phyloP scores from a whole-genome alignment of 768 basidiomycete species.

The Paxillus ammoniavirescens region DNA sequence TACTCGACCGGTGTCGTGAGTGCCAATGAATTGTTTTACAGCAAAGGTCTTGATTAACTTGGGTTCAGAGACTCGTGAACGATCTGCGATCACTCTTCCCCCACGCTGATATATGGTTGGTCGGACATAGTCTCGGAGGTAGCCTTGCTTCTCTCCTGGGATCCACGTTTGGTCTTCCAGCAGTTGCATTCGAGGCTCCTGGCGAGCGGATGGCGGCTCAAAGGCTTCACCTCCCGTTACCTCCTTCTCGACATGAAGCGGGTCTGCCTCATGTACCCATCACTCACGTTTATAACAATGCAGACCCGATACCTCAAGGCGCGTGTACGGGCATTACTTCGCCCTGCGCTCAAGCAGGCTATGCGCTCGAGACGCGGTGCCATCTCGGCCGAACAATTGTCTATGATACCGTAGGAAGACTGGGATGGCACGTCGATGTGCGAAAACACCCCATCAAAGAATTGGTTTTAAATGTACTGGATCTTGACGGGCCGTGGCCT shows the following conservation, averaged over 20 bases:
- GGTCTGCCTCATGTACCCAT: constrained; percentile 24
- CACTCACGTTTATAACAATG: constrained; percentile 63
- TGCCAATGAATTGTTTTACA: constrained; percentile 10
- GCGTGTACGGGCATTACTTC: constrained; percentile 50
- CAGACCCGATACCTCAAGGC: constrained; percentile 68
- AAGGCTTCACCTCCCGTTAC: constrained; percentile 62
- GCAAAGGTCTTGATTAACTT: constrained; percentile 7
- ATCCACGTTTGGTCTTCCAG: constrained; percentile 62
- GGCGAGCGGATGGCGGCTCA: constrained; percentile 61
- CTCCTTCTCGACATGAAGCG: constrained; percentile 23
- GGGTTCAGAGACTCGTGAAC: constrained; percentile 49
- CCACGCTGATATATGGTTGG: constrained; percentile 57
- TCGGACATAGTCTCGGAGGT: constrained; percentile 63
- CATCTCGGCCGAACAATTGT: constrained; percentile 63
- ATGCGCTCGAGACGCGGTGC: constrained; percentile 59
- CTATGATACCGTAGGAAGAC: constrained; percentile 64
- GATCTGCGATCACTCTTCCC: constrained; percentile 60
- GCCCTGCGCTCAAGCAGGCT: constrained; percentile 62
- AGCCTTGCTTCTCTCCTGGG: constrained; percentile 62
- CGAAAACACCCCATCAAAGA: constrained; percentile 54
- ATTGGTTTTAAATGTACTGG: constrained; percentile 53
- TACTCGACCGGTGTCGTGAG: constrained; percentile 84
- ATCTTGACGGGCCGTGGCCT: constrained; percentile 42
- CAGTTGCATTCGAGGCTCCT: constrained; percentile 63
- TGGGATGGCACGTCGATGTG: constrained; percentile 60